A percentile compares a stretch with the other conserved stretches of the same genome.
These are phyloP conservation scores for Zizania palustris DNA, from an alignment of 202 grass and related monocot species.

Conservation along the genomic window DNA sequence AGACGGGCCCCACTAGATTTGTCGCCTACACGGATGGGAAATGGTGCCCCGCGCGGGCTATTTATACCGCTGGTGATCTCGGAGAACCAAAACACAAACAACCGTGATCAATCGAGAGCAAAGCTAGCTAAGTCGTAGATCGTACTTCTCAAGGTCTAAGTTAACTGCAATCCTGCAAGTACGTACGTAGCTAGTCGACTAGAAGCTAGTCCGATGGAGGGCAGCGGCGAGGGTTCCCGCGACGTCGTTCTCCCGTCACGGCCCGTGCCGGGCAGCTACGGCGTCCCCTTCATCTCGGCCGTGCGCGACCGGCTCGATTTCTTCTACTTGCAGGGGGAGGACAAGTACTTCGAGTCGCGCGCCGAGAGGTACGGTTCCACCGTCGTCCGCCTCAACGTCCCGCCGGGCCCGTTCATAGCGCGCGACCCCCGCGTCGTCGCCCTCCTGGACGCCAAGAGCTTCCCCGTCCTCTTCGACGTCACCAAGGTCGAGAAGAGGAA, in stretches of 20 bases:
- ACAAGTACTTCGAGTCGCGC: conserved; percentile 77
- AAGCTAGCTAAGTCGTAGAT: too few species aligned
- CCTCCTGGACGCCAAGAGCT: conserved; percentile 77
- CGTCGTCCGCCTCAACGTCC: conserved; percentile 74
- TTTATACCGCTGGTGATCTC: not conserved
- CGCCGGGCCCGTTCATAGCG: conserved; percentile 67
- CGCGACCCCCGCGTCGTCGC: conserved; percentile 63
- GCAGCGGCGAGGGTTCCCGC: not conserved
- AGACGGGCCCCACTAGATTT: not conserved
- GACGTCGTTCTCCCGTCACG: not conserved
- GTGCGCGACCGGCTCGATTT: conserved; percentile 76
- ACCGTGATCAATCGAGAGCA: too few species aligned
- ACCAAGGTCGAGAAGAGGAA: conserved; percentile 79
- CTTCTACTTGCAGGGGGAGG: conserved; percentile 81
- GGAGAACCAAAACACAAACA: too few species aligned
- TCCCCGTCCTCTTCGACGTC: conserved; percentile 75
- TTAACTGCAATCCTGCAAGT: not conserved
- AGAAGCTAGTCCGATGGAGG: not conserved
- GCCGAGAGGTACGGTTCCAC: conserved; percentile 62
- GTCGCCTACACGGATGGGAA: not conserved
- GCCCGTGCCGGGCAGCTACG: conserved; percentile 64
- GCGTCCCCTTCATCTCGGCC: conserved; percentile 54
- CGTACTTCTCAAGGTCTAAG: not conserved
- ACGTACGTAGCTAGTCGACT: not conserved
- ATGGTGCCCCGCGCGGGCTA: not conserved